These are phyloP conservation scores for Euphorbia schlechtendalii DNA, from an alignment of 441 rosid genomes.

Conservation along the genomic window DNA sequence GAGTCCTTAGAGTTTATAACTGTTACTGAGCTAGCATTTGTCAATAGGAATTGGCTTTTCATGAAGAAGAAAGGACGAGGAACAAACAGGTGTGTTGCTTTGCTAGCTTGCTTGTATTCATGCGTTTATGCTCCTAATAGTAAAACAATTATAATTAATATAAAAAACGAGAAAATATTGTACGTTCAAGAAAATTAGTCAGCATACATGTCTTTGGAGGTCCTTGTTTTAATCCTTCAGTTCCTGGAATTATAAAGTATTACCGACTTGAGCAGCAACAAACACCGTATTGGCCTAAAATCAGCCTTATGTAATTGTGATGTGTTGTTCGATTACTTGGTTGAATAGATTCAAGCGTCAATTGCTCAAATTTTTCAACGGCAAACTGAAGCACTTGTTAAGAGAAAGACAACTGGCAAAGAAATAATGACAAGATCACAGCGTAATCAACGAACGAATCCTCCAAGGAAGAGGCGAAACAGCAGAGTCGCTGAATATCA, in stretches of 20 bases:
- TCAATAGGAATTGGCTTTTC: constrained; percentile 64
- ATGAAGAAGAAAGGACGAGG: constrained; percentile 60
- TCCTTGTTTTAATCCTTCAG: background rate
- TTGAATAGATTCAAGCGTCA: constrained; percentile 61
- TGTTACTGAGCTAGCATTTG: constrained; percentile 17
- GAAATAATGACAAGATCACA: constrained; percentile 37
- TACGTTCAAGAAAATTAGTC: constrained; percentile 4
- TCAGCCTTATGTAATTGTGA: background rate
- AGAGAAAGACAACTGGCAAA: constrained; percentile 41
- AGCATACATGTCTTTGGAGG: constrained; percentile 6
- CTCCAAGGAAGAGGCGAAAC: constrained; percentile 43
- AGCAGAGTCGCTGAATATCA: constrained; percentile 36
- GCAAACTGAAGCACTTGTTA: constrained; percentile 62
- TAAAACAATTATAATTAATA: background rate
- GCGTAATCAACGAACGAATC: constrained; percentile 29
- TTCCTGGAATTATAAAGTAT: background rate
- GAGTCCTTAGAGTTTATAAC: background rate
- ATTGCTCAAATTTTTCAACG: constrained; percentile 55
- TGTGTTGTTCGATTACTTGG: background rate
- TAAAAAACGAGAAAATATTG: background rate
- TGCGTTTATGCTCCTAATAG: background rate
- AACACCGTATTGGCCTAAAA: background rate
- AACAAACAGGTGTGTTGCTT: constrained; percentile 48
- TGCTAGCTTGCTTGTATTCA: constrained; percentile 13
- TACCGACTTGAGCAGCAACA: background rate